Evolutionary conservation across 2,329 filamentous ascomycete genomes (phyloP).

Genomic region (Diatrype stigma): DNA sequence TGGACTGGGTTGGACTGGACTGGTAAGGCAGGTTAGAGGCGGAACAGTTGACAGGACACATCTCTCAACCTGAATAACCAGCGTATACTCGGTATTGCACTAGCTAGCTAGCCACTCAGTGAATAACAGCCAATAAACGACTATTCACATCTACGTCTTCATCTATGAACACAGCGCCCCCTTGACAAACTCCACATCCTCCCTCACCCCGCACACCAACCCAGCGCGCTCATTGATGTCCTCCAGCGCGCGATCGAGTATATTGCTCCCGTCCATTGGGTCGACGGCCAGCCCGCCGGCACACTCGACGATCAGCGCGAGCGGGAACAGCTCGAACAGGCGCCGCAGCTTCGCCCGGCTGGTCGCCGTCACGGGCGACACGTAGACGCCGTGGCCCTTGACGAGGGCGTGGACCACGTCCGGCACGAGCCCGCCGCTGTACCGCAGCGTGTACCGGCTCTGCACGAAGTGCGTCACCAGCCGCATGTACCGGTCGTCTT

Average conservation of each 20-base stretch:
- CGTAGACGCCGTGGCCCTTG: constrained; percentile 59
- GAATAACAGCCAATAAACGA: too few species aligned
- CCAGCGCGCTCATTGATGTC: constrained; percentile 47
- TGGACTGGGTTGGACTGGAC: too few species aligned
- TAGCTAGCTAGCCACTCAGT: too few species aligned
- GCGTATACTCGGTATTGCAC: too few species aligned
- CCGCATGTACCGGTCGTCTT: constrained; percentile 43
- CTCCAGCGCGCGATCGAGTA: constrained; percentile 35
- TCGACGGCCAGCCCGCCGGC: constrained; percentile 55
- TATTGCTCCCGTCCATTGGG: constrained; percentile 34
- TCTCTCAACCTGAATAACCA: too few species aligned
- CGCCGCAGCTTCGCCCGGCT: constrained; percentile 55
- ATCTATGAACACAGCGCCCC: constrained; percentile 7
- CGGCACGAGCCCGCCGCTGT: constrained; percentile 57
- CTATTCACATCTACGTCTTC: too few species aligned
- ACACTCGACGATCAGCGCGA: constrained; percentile 58
- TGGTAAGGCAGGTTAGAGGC: too few species aligned
- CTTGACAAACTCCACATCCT: constrained; percentile 41
- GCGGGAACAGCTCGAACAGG: constrained; percentile 55
- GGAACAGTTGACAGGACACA: too few species aligned
- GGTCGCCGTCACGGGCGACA: constrained; percentile 49
- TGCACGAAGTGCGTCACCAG: constrained; percentile 47
- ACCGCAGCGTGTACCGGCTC: constrained; percentile 56
- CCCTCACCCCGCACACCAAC: constrained; percentile 44
- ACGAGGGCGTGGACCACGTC: constrained; percentile 56